Evolutionary conservation across 176 grass and related monocot genomes (phyloP).

Genomic region (Calamus simplicifolius): DNA sequence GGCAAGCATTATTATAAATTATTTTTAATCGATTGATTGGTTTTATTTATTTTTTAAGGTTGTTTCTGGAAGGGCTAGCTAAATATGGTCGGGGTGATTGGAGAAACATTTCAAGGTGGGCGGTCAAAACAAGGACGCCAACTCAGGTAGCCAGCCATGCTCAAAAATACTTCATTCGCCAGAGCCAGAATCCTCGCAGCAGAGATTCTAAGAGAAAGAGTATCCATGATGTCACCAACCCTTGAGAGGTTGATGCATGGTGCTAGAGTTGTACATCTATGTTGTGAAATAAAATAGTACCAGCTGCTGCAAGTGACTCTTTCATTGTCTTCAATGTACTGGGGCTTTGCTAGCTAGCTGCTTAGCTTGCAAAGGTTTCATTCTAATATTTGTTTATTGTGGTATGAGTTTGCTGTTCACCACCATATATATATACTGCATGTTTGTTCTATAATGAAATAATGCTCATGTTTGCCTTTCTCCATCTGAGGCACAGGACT

Average conservation of each 20-base stretch:
- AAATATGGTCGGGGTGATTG: constrained; percentile 86
- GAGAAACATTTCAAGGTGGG: constrained; percentile 88
- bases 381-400: too few relatives aligned
- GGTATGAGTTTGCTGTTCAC: too few relatives aligned
- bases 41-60: constrained; percentile 18
- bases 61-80: constrained; percentile 77
- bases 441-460: too few relatives aligned
- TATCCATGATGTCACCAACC: constrained; percentile 90
- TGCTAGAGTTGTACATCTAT: too few relatives aligned
- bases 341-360: too few relatives aligned
- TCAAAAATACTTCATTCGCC: constrained; percentile 86
- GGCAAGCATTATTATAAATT: background rate
- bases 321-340: too few relatives aligned
- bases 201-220: constrained; percentile 84
- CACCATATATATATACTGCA: too few relatives aligned
- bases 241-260: constrained; percentile 9
- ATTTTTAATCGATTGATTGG: background rate
- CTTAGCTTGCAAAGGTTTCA: too few relatives aligned
- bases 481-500: too few relatives aligned
- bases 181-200: constrained; percentile 31
- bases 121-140: constrained; percentile 72
- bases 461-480: too few relatives aligned
- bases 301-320: too few relatives aligned
- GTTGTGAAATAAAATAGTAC: too few relatives aligned
- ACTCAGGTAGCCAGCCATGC: constrained; percentile 97